Evolutionary conservation across 108 stramenopile genomes (phyloP).

Genomic region (Cyclotella atomus): DNA sequence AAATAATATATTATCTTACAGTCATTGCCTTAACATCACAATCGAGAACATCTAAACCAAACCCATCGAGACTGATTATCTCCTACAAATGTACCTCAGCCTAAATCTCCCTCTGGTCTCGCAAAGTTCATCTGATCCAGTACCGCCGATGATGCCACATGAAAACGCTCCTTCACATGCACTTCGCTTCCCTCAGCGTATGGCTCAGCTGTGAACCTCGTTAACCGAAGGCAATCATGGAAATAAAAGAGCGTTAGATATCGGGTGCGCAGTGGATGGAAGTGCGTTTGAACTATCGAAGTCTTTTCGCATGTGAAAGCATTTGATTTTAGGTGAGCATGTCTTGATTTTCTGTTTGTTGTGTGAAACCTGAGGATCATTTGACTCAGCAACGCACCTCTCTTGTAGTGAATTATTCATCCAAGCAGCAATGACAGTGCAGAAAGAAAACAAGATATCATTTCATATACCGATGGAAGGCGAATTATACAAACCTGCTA

Average conservation of each 20-base stretch:
- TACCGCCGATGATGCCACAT: slow-evolving; percentile 46
- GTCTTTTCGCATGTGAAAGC: slow-evolving; percentile 81
- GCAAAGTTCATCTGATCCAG: slow-evolving; percentile 43
- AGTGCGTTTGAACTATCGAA: slow-evolving; percentile 84
- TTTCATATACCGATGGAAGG: slow-evolving; percentile 88
- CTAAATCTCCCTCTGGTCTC: slow-evolving; percentile 57
- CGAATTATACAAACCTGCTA: slow-evolving; percentile 11
- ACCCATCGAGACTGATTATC: slow-evolving; percentile 54
- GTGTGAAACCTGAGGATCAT: too few species aligned
- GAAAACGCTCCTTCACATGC: slow-evolving; percentile 61
- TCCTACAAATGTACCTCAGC: slow-evolving; percentile 71
- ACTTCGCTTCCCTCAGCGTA: slow-evolving; percentile 66
- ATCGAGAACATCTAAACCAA: background rate
- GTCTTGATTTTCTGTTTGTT: too few species aligned
- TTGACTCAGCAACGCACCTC: too few species aligned
- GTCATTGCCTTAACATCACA: too few species aligned
- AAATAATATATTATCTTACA: too few species aligned
- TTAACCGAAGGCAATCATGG: slow-evolving; percentile 35
- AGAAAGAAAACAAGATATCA: slow-evolving; percentile 44
- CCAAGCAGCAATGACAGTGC: slow-evolving; percentile 74
- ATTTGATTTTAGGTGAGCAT: slow-evolving; percentile 68
- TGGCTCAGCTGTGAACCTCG: slow-evolving; percentile 53
- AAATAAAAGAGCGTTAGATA: slow-evolving; percentile 67
- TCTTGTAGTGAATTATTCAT: slow-evolving; percentile 76
- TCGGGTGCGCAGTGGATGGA: slow-evolving; percentile 93